These are phyloP conservation scores for Penicillium italicum DNA, from an alignment of 2,329 filamentous ascomycete species.

Conservation along the genomic window DNA sequence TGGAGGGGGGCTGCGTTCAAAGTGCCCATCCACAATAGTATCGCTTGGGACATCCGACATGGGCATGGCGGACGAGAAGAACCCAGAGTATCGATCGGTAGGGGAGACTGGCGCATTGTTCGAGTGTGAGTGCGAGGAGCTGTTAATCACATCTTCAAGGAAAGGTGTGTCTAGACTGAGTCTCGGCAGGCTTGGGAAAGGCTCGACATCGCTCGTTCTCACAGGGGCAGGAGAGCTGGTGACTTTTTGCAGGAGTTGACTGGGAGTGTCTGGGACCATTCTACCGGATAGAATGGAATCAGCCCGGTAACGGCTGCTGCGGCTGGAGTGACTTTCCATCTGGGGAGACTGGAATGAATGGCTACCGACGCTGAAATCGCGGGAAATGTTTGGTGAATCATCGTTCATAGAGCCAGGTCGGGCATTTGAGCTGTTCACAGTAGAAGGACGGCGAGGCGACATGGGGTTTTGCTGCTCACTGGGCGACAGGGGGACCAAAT, in stretches of 20 bases:
- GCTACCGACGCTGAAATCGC: slow-evolving; percentile 65
- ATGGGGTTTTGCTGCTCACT: slow-evolving; percentile 25
- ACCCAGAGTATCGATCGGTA: slow-evolving; percentile 62
- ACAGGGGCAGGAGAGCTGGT: slow-evolving; percentile 24
- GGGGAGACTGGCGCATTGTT: slow-evolving; percentile 32
- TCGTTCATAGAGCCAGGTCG: slow-evolving; percentile 64
- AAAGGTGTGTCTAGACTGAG: slow-evolving; percentile 47
- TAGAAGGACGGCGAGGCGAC: slow-evolving; percentile 49
- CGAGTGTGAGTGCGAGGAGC: slow-evolving; percentile 26
- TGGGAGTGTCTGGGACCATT: slow-evolving; percentile 52
- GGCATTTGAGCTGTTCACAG: slow-evolving; percentile 51
- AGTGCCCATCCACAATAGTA: slow-evolving; percentile 3
- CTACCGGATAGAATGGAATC: slow-evolving; percentile 54
- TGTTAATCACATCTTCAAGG: slow-evolving; percentile 39
- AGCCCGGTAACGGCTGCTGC: slow-evolving; percentile 49
- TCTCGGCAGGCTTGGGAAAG: slow-evolving; percentile 41
- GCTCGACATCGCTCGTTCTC: slow-evolving; percentile 19
- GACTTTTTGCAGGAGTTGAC: slow-evolving; percentile 49
- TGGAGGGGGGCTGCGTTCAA: slow-evolving; percentile 43
- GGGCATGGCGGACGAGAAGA: slow-evolving; percentile 85
- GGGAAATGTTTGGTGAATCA: slow-evolving; percentile 59
- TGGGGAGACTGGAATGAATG: slow-evolving; percentile 62
- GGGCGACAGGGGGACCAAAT: slow-evolving; percentile 60
- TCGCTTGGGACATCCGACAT: slow-evolving; percentile 61
- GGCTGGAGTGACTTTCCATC: slow-evolving; percentile 32